Conservation (phyloP, 208 protist genomes). For the Trypanosoma lewisi region DNA sequence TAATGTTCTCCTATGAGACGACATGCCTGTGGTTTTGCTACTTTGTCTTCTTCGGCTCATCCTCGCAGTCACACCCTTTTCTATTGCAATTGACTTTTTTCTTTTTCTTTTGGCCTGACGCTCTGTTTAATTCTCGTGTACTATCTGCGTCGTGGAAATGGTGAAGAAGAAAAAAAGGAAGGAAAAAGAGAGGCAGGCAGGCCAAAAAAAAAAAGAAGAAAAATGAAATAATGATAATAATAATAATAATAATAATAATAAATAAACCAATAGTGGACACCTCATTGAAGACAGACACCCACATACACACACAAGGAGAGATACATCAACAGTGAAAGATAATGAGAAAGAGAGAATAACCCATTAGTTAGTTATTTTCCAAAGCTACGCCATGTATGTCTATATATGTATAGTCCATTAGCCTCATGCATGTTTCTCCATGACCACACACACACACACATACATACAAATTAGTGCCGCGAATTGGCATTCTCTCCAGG, state of each 20-base stretch:
- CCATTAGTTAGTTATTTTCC: background rate
- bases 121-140: background rate
- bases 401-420: too few relatives aligned
- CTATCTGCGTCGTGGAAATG: background rate
- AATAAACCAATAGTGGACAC: too few relatives aligned
- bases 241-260: too few relatives aligned
- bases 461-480: too few relatives aligned
- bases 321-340: background rate
- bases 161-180: background rate
- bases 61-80: too few relatives aligned
- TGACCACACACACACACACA: too few relatives aligned
- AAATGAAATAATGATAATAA: too few relatives aligned
- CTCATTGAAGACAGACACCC: too few relatives aligned
- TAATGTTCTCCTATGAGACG: background rate
- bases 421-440: too few relatives aligned
- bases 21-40: background rate
- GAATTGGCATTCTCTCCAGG: background rate
- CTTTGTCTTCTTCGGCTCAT: constrained; percentile 2
- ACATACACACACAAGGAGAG: too few relatives aligned
- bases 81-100: background rate
- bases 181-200: constrained; percentile 18
- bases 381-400: too few relatives aligned
- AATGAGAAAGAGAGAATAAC: background rate
- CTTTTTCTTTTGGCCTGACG: background rate
- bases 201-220: constrained; percentile 17